A percentile compares a stretch with the other conserved stretches of the same genome.
These are phyloP conservation scores for Aspergillus affinis DNA, from an alignment of 495 filamentous ascomycete species.

Conservation along the genomic window DNA sequence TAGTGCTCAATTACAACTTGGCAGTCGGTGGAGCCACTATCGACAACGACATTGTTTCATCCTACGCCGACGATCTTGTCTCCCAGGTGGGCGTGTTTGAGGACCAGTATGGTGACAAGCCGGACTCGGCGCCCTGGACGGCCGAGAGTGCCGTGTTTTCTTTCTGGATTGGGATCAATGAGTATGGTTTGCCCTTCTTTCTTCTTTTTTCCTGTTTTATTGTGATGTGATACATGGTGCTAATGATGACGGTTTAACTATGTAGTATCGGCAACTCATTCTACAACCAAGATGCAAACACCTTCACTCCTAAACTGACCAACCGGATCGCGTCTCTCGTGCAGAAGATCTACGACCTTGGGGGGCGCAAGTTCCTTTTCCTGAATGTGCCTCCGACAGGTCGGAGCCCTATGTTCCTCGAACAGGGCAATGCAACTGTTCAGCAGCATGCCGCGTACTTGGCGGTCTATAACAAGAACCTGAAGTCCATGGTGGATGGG, in stretches of 20 bases:
- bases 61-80: constrained; percentile 26
- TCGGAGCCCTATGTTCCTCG: constrained; percentile 54
- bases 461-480: constrained; percentile 29
- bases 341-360: constrained; percentile 58
- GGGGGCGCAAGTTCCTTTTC: constrained; percentile 74
- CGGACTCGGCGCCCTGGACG: constrained; percentile 56
- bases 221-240: background rate
- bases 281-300: constrained; percentile 39
- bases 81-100: constrained; percentile 34
- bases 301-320: constrained; percentile 55
- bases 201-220: background rate
- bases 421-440: constrained; percentile 25
- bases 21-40: constrained; percentile 59
- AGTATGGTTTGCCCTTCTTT: constrained; percentile 35
- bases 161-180: constrained; percentile 80
- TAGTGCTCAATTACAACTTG: constrained; percentile 55
- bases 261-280: constrained; percentile 62
- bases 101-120: constrained; percentile 26
- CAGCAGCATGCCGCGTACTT: constrained; percentile 30
- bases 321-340: constrained; percentile 54
- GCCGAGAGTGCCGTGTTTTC: constrained; percentile 61
- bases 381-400: constrained; percentile 74
- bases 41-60: constrained; percentile 45
- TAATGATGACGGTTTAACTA: constrained; percentile 1
- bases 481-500: constrained; percentile 26